Base-by-base conservation (phyloP, 257 asterid genomes). In the Anisodus acutangulus region DNA sequence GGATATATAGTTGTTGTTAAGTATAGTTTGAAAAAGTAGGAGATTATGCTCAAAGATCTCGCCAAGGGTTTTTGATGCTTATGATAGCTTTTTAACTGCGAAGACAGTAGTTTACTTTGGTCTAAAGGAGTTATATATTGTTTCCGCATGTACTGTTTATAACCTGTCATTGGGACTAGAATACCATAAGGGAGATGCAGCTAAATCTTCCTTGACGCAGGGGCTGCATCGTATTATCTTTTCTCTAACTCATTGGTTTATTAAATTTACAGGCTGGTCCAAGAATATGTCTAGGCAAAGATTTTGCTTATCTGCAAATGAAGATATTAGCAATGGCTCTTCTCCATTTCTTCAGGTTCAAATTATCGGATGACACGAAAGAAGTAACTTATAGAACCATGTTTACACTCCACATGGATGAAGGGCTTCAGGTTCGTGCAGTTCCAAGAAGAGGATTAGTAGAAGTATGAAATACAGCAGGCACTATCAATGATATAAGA, bases 321-420 rank as follows among this genome's bases (percentile, higher is more conserved):
- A 92, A 91, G 89, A 91, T 91, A 16, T 83, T 88, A 37, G 67
- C 93, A 39, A 89, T 91, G 9, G 87, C 90, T 41, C 90, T 93
- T 16, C 82, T 92, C 16, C 87, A 86, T 51, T 90, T 86, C 89
- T 92, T 92, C 89, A 72, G 83, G 84, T 89, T 91, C 89, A 90
- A 84, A 69, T 69, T 93, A 82, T 82, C 89, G 4, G 91, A 90
- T 78, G 90, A 88, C 22, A 68, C 81, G 19, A 37, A 87, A 54
- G 88, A 60, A 22, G 97, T 90, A 43, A 90, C 91, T 7, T 93
- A 93, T 74, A 91, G 94, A 86, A 90, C 92, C 39, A 94, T 94
- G 97, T 78, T 92, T 71, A 92, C 97, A 1, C 95, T 94, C 69
- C 94, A 94, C 62, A 90, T 94, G 83, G 90, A 78, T 37, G 94